Evolutionary conservation across 495 filamentous ascomycete genomes (phyloP), one percentile per base, ranked within the genome.

Genomic region (Hypomontagnella submonticulosa): DNA sequence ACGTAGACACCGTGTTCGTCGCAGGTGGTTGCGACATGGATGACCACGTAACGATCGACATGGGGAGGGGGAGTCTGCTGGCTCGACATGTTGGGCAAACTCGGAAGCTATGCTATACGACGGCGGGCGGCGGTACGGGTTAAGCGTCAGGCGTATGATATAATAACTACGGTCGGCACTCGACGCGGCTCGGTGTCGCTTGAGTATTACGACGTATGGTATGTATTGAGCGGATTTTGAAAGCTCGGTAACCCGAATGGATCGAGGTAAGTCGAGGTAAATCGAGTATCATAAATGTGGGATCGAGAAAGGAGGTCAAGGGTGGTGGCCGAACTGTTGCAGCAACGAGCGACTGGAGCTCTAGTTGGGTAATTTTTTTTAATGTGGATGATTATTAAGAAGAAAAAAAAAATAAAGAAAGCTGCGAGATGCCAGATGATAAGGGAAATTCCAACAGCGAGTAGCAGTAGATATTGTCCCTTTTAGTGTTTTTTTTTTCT

Each of bases 1-100:
- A 99, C 95, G 79, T 98, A 99, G 57, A 99, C 96, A 59, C 95
- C 95, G 80, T 99, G 95, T 73, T 99, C 95, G 77, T 98, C 95
- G 79, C 95, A 98, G 66, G 95, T 99, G 30, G 96, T 99, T 61
- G 96, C 95, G 69, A 98, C 94, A 79, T 98, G 95, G 75, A 97
- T 95, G 71, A 99, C 91, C 64, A 97, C 89, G 77, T 96, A 98
- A 72, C 93, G 90, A 81, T 98, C 95, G 80, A 93, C 87, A 80
- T 90, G 92, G 61, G 77, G 68, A 32, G 75, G 75, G 27, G 77
- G 72, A 58, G 67, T 76, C 62, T 80, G 77, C 65, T 81, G 80
- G 32, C 70, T 77, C 52, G 80, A 74, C 80, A 83, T 83, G 32
- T 53, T 76, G 63, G 71, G 54, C 49, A 44, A 34, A 32, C 33